Evolutionary conservation across 2,329 filamentous ascomycete genomes (phyloP).

Genomic region (Aspergillus caelatus): DNA sequence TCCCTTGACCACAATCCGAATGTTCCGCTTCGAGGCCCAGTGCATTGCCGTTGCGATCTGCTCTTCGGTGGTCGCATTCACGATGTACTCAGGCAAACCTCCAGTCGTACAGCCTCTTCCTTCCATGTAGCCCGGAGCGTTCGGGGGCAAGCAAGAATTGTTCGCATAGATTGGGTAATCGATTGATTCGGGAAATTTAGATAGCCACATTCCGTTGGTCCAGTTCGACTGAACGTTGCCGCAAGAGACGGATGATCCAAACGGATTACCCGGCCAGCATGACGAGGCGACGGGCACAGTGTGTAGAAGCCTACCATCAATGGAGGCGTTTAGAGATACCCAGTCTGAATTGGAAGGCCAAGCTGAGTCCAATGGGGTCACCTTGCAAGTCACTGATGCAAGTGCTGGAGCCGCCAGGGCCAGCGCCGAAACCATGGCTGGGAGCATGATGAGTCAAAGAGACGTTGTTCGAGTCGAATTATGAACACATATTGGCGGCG

Average conservation of each 20-base stretch:
- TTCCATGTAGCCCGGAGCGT: constrained; percentile 25
- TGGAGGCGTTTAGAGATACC: constrained; percentile 23
- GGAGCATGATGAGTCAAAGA: neutral
- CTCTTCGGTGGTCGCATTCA: constrained; percentile 33
- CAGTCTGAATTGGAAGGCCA: constrained; percentile 28
- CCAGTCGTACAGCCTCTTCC: constrained; percentile 31
- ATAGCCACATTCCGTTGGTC: constrained; percentile 33
- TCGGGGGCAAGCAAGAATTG: constrained; percentile 37
- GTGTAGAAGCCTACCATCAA: constrained; percentile 26
- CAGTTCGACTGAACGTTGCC: constrained; percentile 29
- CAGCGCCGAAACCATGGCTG: neutral
- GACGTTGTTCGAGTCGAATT: neutral
- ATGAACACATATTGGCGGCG: neutral
- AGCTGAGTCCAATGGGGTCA: constrained; percentile 14
- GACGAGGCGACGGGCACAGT: constrained; percentile 33
- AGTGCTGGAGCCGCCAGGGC: neutral
- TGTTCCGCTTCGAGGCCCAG: constrained; percentile 24
- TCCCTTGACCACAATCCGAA: constrained; percentile 31
- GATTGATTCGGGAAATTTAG: constrained; percentile 34
- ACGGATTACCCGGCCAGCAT: constrained; percentile 34
- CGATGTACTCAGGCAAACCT: constrained; percentile 35
- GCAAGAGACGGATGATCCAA: constrained; percentile 29
- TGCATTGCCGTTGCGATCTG: constrained; percentile 35
- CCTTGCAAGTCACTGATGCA: constrained; percentile 17
- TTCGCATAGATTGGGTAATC: constrained; percentile 35